A percentile compares a stretch with the other conserved stretches of the same genome.
Conservation (phyloP, 2,329 filamentous ascomycete genomes). For the Pyrenophora seminiperda region DNA sequence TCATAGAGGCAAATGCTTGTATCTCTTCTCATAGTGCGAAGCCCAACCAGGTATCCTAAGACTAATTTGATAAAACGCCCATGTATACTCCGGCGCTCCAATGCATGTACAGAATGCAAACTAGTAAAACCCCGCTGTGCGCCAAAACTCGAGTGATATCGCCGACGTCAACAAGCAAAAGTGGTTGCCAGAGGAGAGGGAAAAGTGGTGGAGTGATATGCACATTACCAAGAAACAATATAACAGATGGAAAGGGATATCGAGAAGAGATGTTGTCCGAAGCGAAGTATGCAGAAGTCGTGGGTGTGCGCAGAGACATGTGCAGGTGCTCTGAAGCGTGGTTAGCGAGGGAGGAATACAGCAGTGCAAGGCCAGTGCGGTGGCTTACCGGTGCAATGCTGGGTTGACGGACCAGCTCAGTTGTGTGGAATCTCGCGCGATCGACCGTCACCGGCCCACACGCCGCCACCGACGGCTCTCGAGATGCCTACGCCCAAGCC, state of each 20-base stretch:
- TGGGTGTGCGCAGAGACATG: constrained; percentile 7
- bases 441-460: constrained; percentile 50
- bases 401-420: constrained; percentile 13
- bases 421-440: constrained; percentile 43
- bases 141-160: constrained; percentile 11
- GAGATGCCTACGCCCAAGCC: constrained; percentile 57
- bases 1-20: not conserved
- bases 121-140: constrained; percentile 5
- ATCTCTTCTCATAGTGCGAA: constrained; percentile 3
- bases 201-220: constrained; percentile 14
- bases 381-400: not conserved
- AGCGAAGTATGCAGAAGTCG: constrained; percentile 22
- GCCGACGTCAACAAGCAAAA: constrained; percentile 4
- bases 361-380: not conserved
- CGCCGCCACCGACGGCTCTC: constrained; percentile 55
- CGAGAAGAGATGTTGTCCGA: constrained; percentile 21
- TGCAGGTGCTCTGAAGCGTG: constrained; percentile 2
- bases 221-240: constrained; percentile 21
- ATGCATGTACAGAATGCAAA: constrained; percentile 14
- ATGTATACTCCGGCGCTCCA: constrained; percentile 16
- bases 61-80: constrained; percentile 12
- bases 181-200: constrained; percentile 6
- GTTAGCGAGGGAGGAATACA: constrained; percentile 1
- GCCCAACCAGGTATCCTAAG: not conserved
- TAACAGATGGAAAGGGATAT: constrained; percentile 25